Percentiles rank a stretch among this genome's conserved stretches.
Conservation (phyloP, 495 filamentous ascomycete species). For the Clohesyomyces aquaticus region DNA sequence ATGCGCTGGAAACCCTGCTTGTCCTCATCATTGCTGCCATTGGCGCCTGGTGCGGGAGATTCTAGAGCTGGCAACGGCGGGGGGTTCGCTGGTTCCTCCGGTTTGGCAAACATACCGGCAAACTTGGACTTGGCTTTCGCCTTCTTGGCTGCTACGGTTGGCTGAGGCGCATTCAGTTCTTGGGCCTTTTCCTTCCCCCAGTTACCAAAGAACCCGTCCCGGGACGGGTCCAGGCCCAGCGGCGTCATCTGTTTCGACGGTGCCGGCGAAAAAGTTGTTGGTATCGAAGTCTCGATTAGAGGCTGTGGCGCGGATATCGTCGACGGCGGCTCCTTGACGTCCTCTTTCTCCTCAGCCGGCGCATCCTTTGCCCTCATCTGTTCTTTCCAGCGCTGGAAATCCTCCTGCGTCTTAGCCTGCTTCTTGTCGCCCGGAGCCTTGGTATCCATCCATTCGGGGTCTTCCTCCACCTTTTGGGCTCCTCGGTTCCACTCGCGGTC, state of each 20-base stretch:
- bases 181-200: slow-evolving; percentile 47
- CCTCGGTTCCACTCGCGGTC: slow-evolving; percentile 46
- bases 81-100: slow-evolving; percentile 57
- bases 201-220: slow-evolving; percentile 81
- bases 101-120: slow-evolving; percentile 71
- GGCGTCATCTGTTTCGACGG: slow-evolving; percentile 47
- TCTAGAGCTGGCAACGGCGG: slow-evolving; percentile 38
- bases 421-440: slow-evolving; percentile 33
- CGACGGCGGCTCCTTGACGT: slow-evolving; percentile 12
- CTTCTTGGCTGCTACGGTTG: slow-evolving; percentile 54
- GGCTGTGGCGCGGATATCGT: background rate
- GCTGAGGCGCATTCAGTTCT: slow-evolving; percentile 42
- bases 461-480: slow-evolving; percentile 54
- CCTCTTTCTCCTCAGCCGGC: slow-evolving; percentile 56
- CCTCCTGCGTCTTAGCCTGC: slow-evolving; percentile 73
- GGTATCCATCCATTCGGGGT: slow-evolving; percentile 57
- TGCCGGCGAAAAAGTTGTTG: slow-evolving; percentile 1
- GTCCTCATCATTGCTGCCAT: slow-evolving; percentile 67
- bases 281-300: background rate
- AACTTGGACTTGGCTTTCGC: slow-evolving; percentile 68
- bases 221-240: slow-evolving; percentile 64
- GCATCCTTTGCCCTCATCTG: slow-evolving; percentile 71
- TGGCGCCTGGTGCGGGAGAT: slow-evolving; percentile 34
- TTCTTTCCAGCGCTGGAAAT: slow-evolving; percentile 96
- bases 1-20: slow-evolving; percentile 90